Evolutionary conservation across 2,329 filamentous ascomycete species (phyloP), one percentile per base, ranked within the genome.

Genomic region (Sporothrix brasiliensis): DNA sequence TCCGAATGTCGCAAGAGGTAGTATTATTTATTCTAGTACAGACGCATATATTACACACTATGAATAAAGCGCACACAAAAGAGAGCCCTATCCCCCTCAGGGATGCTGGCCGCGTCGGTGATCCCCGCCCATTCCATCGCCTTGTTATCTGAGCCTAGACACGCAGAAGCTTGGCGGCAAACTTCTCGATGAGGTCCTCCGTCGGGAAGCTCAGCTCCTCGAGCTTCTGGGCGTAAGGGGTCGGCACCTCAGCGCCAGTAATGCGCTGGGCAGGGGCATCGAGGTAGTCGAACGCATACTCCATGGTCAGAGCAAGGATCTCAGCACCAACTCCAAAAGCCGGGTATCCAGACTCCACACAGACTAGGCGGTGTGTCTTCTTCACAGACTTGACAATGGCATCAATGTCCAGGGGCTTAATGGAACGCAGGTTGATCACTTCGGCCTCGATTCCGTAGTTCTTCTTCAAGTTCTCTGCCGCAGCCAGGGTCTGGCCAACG

Each of bases 201-300:
- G 90, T 92, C 67, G 95, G 95, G 91, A 99, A 99, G 77, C 87
- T 87, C 92, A 99, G 91, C 83, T 95, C 89, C 87, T 99, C 95
- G 71, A 99, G 88, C 80, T 92, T 92, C 82, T 91, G 86, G 71
- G 95, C 94, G 80, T 99, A 98, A 50, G 95, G 95, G 9, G 95
- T 99, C 66, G 95, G 95, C 14, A 99, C 95, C 81, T 99, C 95
- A 74, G 95, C 94, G 80, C 95, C 95, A 72, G 95, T 98, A 78
- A 99, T 89, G 81, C 95, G 91, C 81, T 94, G 91, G 73, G 93
- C 95, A 63, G 95, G 95, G 70, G 93, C 93, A 78, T 97, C 90
- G 75, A 99, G 91, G 85, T 97, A 98, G 85, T 99, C 95, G 79
- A 98, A 99, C 74, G 89, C 94, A 82, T 98, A 99, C 84, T 99